These are phyloP conservation scores for Moricandia arvensis DNA, from an alignment of 345 rosid species.

Conservation along the genomic window DNA sequence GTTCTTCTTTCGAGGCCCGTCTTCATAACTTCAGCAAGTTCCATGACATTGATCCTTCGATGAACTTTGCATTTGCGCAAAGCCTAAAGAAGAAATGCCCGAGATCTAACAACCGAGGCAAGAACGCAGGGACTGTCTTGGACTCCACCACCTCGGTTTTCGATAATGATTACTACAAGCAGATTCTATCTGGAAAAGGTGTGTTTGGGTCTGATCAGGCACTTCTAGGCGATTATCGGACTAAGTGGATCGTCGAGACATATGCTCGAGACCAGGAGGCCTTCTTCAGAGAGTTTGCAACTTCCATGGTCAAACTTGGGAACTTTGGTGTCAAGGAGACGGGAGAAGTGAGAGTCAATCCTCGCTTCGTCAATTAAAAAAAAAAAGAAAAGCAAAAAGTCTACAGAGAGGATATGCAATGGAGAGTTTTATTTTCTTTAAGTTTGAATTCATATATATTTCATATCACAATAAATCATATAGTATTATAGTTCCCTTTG, in stretches of 20 bases:
- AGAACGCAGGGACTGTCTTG: constrained; percentile 62
- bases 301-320: constrained; percentile 74
- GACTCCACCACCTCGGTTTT: constrained; percentile 61
- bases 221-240: constrained; percentile 48
- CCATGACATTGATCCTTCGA: constrained; percentile 61
- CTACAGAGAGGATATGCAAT: background rate
- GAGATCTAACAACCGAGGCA: constrained; percentile 42
- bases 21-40: constrained; percentile 57
- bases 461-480: background rate
- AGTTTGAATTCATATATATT: constrained; percentile 13
- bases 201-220: constrained; percentile 72
- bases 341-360: constrained; percentile 64
- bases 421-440: constrained; percentile 16
- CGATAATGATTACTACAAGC: constrained; percentile 68
- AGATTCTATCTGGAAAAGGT: constrained; percentile 51
- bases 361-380: constrained; percentile 48
- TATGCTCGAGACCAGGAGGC: constrained; percentile 57
- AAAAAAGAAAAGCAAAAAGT: background rate
- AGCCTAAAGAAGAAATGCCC: constrained; percentile 54
- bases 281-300: constrained; percentile 67
- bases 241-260: constrained; percentile 57
- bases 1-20: constrained; percentile 70
- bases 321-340: constrained; percentile 56
- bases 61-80: constrained; percentile 48
- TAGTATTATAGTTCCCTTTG: background rate